Percentiles rank a stretch among this genome's conserved stretches.
These are phyloP conservation scores for Terana coerulea DNA, from an alignment of 768 basidiomycete genomes.

Conservation along the genomic window DNA sequence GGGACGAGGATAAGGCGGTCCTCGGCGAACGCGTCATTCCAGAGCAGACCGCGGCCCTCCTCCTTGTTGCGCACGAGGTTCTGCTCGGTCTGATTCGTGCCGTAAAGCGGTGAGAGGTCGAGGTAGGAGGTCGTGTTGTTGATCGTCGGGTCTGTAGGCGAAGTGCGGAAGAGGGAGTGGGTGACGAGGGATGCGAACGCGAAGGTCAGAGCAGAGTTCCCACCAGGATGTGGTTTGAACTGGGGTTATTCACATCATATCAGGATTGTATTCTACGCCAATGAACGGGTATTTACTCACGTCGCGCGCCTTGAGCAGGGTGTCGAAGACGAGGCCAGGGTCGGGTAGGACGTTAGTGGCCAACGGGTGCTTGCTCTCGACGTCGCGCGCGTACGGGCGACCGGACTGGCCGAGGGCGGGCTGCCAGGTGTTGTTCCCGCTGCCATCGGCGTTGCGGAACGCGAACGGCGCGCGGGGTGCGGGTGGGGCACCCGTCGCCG, in stretches of 20 bases:
- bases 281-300: constrained; percentile 9
- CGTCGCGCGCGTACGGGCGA: constrained; percentile 49
- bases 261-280: neutral
- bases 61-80: constrained; percentile 44
- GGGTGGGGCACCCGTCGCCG: neutral
- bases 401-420: constrained; percentile 49
- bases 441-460: constrained; percentile 48
- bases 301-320: constrained; percentile 29
- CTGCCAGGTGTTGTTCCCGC: constrained; percentile 42
- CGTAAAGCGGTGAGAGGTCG: constrained; percentile 55
- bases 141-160: constrained; percentile 36
- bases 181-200: constrained; percentile 25
- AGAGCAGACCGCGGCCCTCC: constrained; percentile 47
- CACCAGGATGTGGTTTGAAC: constrained; percentile 28
- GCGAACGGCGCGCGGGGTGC: constrained; percentile 16
- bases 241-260: too few relatives aligned
- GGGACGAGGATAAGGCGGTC: constrained; percentile 49
- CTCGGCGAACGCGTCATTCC: constrained; percentile 53
- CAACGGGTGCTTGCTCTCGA: constrained; percentile 39
- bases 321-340: constrained; percentile 35
- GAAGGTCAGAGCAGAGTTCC: constrained; percentile 29
- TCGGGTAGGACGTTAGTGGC: constrained; percentile 47
- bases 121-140: constrained; percentile 56
- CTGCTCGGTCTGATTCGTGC: constrained; percentile 37
- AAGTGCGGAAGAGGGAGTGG: constrained; percentile 42